These are phyloP conservation scores for Lasiosphaeria miniovina DNA, from an alignment of 495 filamentous ascomycete genomes.

Conservation along the genomic window DNA sequence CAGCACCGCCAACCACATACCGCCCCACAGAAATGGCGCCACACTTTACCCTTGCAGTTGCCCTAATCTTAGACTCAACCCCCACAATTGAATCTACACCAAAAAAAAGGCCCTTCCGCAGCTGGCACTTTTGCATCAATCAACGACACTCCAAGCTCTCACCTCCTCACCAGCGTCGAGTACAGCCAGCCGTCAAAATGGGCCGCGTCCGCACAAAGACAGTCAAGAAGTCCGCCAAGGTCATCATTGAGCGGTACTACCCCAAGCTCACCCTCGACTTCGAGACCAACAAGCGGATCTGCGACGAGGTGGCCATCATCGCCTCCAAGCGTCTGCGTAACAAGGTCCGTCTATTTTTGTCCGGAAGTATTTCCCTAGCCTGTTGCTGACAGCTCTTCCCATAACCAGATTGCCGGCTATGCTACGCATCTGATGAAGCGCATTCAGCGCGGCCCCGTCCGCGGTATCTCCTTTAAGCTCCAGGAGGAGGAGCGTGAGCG, in stretches of 20 bases:
- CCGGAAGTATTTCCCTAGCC: background rate
- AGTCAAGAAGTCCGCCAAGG: slow-evolving; percentile 99
- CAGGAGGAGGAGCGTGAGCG: slow-evolving; percentile 99
- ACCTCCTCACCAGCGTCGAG: slow-evolving; percentile 14
- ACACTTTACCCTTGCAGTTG: slow-evolving; percentile 6
- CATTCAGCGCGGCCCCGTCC: slow-evolving; percentile 98
- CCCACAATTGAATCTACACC: slow-evolving; percentile 10
- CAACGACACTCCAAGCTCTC: slow-evolving; percentile 9
- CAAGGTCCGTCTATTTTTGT: slow-evolving; percentile 60
- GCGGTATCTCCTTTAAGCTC: slow-evolving; percentile 99
- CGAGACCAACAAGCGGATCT: slow-evolving; percentile 99
- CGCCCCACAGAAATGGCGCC: background rate
- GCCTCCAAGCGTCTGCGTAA: slow-evolving; percentile 96
- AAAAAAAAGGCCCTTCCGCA: background rate
- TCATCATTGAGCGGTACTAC: slow-evolving; percentile 99
- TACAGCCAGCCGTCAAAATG: slow-evolving; percentile 70
- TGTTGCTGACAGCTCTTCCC: background rate
- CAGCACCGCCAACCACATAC: background rate
- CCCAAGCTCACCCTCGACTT: slow-evolving; percentile 98
- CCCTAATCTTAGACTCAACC: slow-evolving; percentile 10
- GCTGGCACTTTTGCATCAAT: slow-evolving; percentile 2
- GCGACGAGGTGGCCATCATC: slow-evolving; percentile 99
- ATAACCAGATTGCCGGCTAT: slow-evolving; percentile 86
- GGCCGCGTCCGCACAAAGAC: slow-evolving; percentile 98
- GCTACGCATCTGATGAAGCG: slow-evolving; percentile 97